Percentiles rank a stretch among this genome's conserved stretches.
phyloP scores from a whole-genome alignment of 148 eudicot genomes.

The Vaccinium darrowii region DNA sequence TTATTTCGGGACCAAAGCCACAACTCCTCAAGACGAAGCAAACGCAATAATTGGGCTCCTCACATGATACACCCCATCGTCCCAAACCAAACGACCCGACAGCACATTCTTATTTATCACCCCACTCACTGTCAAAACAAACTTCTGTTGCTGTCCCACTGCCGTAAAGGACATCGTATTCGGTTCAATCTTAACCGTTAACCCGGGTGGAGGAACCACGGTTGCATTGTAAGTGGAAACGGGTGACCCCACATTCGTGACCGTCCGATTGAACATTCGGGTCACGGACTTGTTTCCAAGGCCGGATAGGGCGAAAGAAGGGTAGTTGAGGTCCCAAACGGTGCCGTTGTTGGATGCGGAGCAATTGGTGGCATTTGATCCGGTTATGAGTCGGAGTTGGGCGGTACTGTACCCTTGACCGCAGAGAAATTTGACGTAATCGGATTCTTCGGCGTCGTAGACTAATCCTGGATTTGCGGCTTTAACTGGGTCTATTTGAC shows the following conservation, averaged over 20 bases:
- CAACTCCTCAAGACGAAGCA: background rate
- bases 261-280: slow-evolving; percentile 31
- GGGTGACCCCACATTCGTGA: slow-evolving; percentile 47
- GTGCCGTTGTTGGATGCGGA: slow-evolving; percentile 18
- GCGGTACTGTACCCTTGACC: slow-evolving; percentile 37
- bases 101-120: background rate
- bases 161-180: slow-evolving; percentile 21
- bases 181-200: slow-evolving; percentile 26
- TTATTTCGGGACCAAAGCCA: no score
- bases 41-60: slow-evolving; percentile 43
- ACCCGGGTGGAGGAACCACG: slow-evolving; percentile 18
- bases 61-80: slow-evolving; percentile 36
- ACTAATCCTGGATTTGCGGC: slow-evolving; percentile 45
- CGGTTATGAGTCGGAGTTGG: slow-evolving; percentile 29
- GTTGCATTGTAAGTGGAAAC: slow-evolving; percentile 30
- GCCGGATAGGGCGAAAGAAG: slow-evolving; percentile 34
- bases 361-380: slow-evolving; percentile 34
- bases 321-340: slow-evolving; percentile 45
- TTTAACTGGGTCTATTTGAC: slow-evolving; percentile 36
- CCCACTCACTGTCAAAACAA: slow-evolving; percentile 24
- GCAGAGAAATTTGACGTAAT: slow-evolving; percentile 36
- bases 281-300: background rate
- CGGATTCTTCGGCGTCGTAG: slow-evolving; percentile 33
- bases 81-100: slow-evolving; percentile 45
- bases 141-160: slow-evolving; percentile 27